Conservation (phyloP, 2,329 filamentous ascomycete genomes). For the Alternaria viburni region DNA sequence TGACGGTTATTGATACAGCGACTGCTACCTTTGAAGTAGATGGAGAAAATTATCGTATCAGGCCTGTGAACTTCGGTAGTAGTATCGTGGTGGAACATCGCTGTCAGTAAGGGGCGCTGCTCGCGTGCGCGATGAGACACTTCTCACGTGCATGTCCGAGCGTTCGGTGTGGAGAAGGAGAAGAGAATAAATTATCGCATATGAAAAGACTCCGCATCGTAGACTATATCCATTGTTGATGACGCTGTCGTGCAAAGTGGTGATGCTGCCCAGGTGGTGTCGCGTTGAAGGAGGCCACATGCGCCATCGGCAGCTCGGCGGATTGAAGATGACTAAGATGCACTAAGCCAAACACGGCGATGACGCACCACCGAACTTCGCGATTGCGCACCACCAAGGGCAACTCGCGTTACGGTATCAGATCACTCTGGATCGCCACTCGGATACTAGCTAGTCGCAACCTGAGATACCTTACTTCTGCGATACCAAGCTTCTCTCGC, state of each 20-base stretch:
- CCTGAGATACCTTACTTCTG: not conserved
- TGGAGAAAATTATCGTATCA: not conserved
- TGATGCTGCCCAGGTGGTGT: not conserved
- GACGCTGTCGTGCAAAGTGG: not conserved
- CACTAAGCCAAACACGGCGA: not conserved
- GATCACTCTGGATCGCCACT: not conserved
- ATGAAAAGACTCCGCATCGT: not conserved
- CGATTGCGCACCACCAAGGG: not conserved
- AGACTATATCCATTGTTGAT: not conserved
- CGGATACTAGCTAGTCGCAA: not conserved
- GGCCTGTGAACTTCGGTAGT: not conserved
- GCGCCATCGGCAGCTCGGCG: not conserved
- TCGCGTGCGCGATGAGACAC: not conserved
- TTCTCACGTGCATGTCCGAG: not conserved
- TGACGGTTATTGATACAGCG: not conserved
- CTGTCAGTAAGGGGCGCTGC: not conserved
- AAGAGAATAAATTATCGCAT: not conserved
- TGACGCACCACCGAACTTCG: not conserved
- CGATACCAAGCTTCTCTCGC: not conserved
- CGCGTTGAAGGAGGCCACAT: not conserved
- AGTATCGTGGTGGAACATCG: not conserved
- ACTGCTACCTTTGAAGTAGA: not conserved
- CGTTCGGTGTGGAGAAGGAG: not conserved
- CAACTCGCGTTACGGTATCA: not conserved
- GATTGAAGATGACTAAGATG: not conserved